A percentile compares a stretch with the other conserved stretches of the same genome.
phyloP scores from a whole-genome alignment of 768 basidiomycete species.

The Termitomyces sp. region DNA sequence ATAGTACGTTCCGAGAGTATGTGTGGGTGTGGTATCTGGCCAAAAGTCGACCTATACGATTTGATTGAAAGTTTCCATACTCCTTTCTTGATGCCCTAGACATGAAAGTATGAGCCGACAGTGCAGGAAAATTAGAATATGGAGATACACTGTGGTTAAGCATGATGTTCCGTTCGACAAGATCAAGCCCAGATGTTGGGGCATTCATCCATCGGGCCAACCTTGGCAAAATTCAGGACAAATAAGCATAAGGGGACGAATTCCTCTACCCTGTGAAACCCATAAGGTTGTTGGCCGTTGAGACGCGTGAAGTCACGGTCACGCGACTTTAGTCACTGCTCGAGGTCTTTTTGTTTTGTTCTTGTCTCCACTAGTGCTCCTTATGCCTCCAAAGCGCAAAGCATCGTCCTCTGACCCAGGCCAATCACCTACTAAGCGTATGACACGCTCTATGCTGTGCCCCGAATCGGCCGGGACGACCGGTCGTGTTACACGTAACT shows the following conservation, averaged over 20 bases:
- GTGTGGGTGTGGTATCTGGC: constrained; percentile 45
- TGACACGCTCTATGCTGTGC: constrained; percentile 17
- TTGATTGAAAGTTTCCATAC: constrained; percentile 68
- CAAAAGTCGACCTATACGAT: constrained; percentile 70
- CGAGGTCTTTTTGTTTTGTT: not conserved
- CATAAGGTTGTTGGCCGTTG: constrained; percentile 24
- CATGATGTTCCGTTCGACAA: constrained; percentile 63
- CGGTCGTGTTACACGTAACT: constrained; percentile 2
- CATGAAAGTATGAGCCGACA: not conserved
- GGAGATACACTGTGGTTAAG: constrained; percentile 58
- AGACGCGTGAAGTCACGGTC: constrained; percentile 14
- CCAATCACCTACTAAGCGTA: constrained; percentile 26
- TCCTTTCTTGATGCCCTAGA: constrained; percentile 53
- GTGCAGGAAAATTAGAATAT: not conserved
- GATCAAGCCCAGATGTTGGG: constrained; percentile 63
- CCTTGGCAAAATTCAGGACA: constrained; percentile 28
- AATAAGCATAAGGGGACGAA: not conserved
- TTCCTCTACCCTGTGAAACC: constrained; percentile 64
- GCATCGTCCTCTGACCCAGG: constrained; percentile 16
- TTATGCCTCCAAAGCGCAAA: constrained; percentile 46
- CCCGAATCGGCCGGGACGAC: not conserved
- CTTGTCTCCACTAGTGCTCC: not conserved
- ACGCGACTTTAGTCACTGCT: constrained; percentile 6
- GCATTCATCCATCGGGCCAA: constrained; percentile 81
- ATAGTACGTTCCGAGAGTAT: constrained; percentile 60